Percentiles rank a stretch among this genome's conserved stretches.
phyloP scores from a whole-genome alignment of 768 basidiomycete genomes.

The Podaxis sp. region DNA sequence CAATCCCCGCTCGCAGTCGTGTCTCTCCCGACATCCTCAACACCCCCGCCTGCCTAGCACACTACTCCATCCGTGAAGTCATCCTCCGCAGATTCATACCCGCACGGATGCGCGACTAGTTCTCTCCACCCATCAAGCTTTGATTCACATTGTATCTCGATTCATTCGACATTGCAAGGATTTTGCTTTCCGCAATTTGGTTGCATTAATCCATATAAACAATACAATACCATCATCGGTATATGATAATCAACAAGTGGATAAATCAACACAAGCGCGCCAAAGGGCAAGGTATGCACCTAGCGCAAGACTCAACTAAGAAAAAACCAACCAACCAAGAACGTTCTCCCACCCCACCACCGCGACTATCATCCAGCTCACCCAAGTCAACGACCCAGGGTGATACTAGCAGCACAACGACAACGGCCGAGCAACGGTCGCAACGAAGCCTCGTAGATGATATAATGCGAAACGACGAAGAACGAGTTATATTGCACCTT shows the following conservation, averaged over 20 bases:
- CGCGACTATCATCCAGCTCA: background rate
- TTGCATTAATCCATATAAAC: background rate
- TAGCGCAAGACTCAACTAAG: too few species aligned
- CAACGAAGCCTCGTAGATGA: too few species aligned
- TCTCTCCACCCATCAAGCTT: background rate
- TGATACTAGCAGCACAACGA: too few species aligned
- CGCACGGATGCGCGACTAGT: slow-evolving; percentile 84
- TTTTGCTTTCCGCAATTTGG: background rate
- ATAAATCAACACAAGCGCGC: background rate
- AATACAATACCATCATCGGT: background rate
- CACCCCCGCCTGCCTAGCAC: slow-evolving; percentile 72
- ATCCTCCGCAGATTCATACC: slow-evolving; percentile 84
- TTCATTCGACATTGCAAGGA: background rate
- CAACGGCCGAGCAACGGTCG: too few species aligned
- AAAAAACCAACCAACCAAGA: background rate
- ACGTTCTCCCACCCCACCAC: background rate
- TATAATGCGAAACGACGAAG: background rate
- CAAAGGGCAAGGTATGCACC: too few species aligned
- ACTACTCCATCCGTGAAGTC: slow-evolving; percentile 85
- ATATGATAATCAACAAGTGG: background rate
- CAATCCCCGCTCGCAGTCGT: slow-evolving; percentile 77
- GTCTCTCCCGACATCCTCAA: slow-evolving; percentile 50
- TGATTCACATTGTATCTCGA: background rate
- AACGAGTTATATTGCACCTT: slow-evolving; percentile 76
- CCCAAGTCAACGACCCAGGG: background rate